Evolutionary conservation across 2,329 filamentous ascomycete genomes (phyloP), one percentile per base, ranked within the genome.

Genomic region (Dryadomyces quercus-mongolicae): DNA sequence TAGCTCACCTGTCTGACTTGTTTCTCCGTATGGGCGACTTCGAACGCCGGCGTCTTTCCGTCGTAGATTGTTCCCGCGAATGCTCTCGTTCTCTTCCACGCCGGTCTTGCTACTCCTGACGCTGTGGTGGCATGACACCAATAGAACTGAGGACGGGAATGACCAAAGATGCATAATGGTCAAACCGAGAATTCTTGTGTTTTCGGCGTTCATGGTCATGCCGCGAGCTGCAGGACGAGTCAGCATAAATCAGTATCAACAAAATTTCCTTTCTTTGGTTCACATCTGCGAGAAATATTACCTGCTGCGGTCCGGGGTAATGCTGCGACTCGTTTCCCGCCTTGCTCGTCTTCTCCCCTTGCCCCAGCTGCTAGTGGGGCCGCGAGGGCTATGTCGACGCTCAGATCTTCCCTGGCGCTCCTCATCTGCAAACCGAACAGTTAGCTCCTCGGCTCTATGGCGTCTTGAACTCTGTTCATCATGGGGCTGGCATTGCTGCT

Each of bases 271-370:
- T n/a, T n/a, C n/a, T 12, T 7, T 2, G 44, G 12, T 38, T 34
- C 18, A 6, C 12, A 20, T 13, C 13, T n/a, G 12, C 36, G n/a
- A 2, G 16, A 4, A 38, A 43, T 13, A 45, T 52, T 40, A 52
- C 54, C 50, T 22, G 2, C 8, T 15, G 13, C 43, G 36, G 18
- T 55, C 45, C 25, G 54, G 49, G 2, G 44, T 49, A 9, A 55
- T 52, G 9, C 54, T 52, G 10, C 49, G 50, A 16, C 54, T 55
- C 25, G 54, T 55, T 20, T 52, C 54, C 16, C 50, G 34, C 31
- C 54, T 48, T 36, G 25, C 4, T 8, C 25, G 25, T 31, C 25
- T 31, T 8, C 36, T 43, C 7, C 49, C 38, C 16, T 40, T 20
- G 8, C 6, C 13, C 20, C 22, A 22, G 6, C 15, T 20, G 16